Percentiles rank a stretch among this genome's conserved stretches.
Evolutionary conservation across 305 asterid genomes (phyloP).

Genomic region (Caryopteris hybrid): DNA sequence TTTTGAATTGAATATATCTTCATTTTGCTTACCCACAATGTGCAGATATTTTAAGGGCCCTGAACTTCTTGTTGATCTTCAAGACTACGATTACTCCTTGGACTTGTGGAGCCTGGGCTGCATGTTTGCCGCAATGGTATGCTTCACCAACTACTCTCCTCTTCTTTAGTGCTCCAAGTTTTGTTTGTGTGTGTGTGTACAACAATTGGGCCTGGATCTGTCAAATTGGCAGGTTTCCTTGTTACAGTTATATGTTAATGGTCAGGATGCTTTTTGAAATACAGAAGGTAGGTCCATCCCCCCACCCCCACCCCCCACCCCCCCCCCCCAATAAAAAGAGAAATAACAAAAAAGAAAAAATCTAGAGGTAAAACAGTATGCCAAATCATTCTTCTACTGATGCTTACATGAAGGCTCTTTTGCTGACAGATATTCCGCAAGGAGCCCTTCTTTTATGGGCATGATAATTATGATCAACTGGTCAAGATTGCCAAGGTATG

Average conservation of each 20-base stretch:
- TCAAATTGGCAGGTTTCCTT: constrained; percentile 6
- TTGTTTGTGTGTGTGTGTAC: not conserved
- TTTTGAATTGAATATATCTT: not conserved
- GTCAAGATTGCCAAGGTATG: constrained; percentile 91
- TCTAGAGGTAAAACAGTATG: too few species aligned
- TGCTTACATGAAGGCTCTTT: constrained; percentile 26
- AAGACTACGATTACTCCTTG: constrained; percentile 71
- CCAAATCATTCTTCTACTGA: constrained; percentile 1
- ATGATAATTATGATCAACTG: constrained; percentile 84
- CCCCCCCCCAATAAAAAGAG: not conserved
- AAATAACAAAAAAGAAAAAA: not conserved
- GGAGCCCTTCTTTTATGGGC: constrained; percentile 95
- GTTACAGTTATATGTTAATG: not conserved
- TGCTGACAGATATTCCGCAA: constrained; percentile 73
- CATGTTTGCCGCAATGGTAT: constrained; percentile 75
- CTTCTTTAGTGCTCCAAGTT: not conserved
- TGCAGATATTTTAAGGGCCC: constrained; percentile 69
- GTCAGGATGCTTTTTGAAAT: constrained; percentile 2
- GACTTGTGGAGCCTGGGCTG: constrained; percentile 74
- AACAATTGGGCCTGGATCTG: constrained; percentile 11
- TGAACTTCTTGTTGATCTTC: constrained; percentile 72
- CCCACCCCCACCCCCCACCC: not conserved
- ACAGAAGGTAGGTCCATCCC: not conserved
- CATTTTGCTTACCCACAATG: not conserved
- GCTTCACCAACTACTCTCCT: constrained; percentile 4